These are phyloP conservation scores for Stephania cephalantha DNA, from an alignment of 164 flowering plant species.

Conservation along the genomic window DNA sequence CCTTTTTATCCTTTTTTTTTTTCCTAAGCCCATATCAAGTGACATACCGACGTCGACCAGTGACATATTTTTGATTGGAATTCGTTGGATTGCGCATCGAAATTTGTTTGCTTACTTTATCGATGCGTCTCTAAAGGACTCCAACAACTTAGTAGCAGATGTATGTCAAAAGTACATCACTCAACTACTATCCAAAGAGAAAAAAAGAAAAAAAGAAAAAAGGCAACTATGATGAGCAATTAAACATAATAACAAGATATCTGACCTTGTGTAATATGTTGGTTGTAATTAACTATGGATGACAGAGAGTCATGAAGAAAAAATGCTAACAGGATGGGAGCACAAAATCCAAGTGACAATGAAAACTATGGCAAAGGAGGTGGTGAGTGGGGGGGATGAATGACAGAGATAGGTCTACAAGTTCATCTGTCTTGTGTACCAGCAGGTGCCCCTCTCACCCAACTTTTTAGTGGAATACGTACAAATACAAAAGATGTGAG, in stretches of 20 bases:
- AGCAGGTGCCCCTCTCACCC: background rate
- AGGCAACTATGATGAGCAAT: background rate
- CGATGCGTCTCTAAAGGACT: no score
- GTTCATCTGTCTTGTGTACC: background rate
- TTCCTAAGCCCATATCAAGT: background rate
- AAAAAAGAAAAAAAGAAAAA: no score
- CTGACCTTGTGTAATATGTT: background rate
- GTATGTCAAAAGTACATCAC: no score
- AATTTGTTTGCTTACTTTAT: no score
- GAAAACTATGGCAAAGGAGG: background rate
- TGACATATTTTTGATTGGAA: no score
- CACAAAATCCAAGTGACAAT: constrained; percentile 2
- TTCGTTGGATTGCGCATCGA: no score
- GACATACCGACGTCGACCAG: no score
- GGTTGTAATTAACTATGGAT: background rate
- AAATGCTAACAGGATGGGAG: background rate
- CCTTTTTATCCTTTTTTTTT: background rate
- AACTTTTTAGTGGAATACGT: background rate
- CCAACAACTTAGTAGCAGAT: no score
- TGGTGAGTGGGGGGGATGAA: background rate
- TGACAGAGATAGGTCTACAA: background rate
- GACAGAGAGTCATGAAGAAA: background rate
- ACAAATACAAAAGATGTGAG: background rate
- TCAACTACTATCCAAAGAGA: no score
- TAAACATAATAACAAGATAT: background rate